A percentile compares a stretch with the other conserved stretches of the same genome.
Evolutionary conservation across 1,284 basidiomycete species (phyloP).

Genomic region (Pascua guehoae): DNA sequence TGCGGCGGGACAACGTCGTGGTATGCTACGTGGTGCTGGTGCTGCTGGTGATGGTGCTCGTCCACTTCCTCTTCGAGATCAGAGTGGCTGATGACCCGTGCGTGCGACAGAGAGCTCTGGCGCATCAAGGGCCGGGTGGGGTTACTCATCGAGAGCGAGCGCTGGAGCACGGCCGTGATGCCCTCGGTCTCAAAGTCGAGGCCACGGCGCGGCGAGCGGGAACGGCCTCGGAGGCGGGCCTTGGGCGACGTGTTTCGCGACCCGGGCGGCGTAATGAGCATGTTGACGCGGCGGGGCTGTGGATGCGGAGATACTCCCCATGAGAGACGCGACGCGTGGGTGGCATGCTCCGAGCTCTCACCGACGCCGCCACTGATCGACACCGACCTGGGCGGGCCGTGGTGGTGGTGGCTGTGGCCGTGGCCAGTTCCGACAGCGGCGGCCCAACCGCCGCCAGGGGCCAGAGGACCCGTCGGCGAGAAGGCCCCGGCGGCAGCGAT

Average conservation of each 20-base stretch:
- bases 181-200: conserved; percentile 34
- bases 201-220: conserved; percentile 18
- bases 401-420: not conserved
- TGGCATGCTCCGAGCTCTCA: conserved; percentile 3
- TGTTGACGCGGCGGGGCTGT: conserved; percentile 27
- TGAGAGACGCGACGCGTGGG: not conserved
- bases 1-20: too few relatives aligned
- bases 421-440: conserved; percentile 1
- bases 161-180: conserved; percentile 33
- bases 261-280: conserved; percentile 39
- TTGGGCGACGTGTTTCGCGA: conserved; percentile 33
- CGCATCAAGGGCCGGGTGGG: conserved; percentile 15
- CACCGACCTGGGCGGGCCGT: conserved; percentile 3
- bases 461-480: too few relatives aligned
- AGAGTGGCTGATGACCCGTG: conserved; percentile 7
- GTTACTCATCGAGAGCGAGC: conserved; percentile 23
- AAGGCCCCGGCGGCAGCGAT: not conserved
- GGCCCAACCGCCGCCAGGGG: too few relatives aligned
- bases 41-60: conserved; percentile 2
- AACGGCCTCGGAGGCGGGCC: conserved; percentile 19
- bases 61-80: conserved; percentile 23
- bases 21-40: conserved; percentile 14
- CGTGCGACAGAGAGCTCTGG: conserved; percentile 14
- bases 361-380: conserved; percentile 13
- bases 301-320: conserved; percentile 16